Conservation (phyloP, 805 yeast species). For the Candida pseudofarinosa region DNA sequence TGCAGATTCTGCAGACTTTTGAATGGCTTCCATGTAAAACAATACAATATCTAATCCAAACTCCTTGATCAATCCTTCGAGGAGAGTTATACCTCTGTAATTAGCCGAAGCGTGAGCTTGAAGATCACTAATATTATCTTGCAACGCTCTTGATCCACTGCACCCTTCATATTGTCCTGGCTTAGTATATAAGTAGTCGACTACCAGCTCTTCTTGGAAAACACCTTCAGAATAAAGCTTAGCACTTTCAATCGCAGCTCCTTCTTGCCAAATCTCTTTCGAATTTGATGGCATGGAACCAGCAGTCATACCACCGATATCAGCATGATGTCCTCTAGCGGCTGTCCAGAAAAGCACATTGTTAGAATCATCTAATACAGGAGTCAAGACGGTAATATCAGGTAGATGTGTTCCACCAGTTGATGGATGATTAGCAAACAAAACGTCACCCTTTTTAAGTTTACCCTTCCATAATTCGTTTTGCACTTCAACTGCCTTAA, state of each 20-base stretch:
- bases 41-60: conserved; percentile 45
- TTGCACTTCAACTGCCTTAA: conserved; percentile 46
- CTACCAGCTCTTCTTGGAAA: conserved; percentile 71
- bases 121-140: conserved; percentile 70
- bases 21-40: conserved; percentile 35
- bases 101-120: conserved; percentile 73
- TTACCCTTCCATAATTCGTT: conserved; percentile 27
- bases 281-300: conserved; percentile 96
- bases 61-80: conserved; percentile 57
- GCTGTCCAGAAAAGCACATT: conserved; percentile 83
- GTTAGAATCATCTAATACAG: conserved; percentile 52
- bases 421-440: conserved; percentile 33
- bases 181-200: conserved; percentile 56
- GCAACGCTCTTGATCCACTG: conserved; percentile 80
- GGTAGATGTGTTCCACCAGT: conserved; percentile 45
- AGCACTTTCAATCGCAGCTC: conserved; percentile 81
- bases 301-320: conserved; percentile 87
- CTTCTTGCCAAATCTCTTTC: conserved; percentile 80
- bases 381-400: conserved; percentile 83
- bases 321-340: conserved; percentile 94
- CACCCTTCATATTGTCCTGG: conserved; percentile 85
- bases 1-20: conserved; percentile 30
- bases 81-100: conserved; percentile 71
- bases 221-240: conserved; percentile 62
- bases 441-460: conserved; percentile 26